phyloP scores from a whole-genome alignment of 1,284 basidiomycete genomes.

The Heterobasidion occidentale region DNA sequence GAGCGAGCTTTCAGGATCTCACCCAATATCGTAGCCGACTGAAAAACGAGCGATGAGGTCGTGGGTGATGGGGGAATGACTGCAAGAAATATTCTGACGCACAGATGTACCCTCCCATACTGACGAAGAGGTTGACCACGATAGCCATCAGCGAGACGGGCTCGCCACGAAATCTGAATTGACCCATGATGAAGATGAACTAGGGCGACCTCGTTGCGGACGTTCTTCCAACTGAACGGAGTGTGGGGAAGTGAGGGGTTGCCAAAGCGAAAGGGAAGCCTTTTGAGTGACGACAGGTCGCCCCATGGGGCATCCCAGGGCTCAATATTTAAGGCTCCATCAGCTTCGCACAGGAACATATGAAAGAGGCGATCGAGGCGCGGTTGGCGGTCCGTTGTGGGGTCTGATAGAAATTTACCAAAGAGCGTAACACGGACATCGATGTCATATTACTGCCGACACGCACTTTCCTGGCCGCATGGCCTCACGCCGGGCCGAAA shows the following conservation, averaged over 20 bases:
- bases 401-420: background rate
- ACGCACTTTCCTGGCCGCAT: background rate
- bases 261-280: background rate
- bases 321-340: background rate
- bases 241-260: background rate
- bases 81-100: background rate
- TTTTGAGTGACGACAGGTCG: background rate
- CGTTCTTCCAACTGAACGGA: background rate
- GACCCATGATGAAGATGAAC: background rate
- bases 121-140: background rate
- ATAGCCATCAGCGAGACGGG: background rate
- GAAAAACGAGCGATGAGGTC: background rate
- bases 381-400: background rate
- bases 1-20: background rate
- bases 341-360: background rate
- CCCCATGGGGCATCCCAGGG: no score
- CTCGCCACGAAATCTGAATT: background rate
- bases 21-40: background rate
- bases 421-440: background rate
- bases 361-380: background rate
- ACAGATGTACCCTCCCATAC: background rate
- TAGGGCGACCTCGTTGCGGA: background rate
- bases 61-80: background rate
- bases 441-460: no score
- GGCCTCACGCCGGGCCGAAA: background rate